Conservation (phyloP, 2,329 filamentous ascomycete genomes). For the Cercospora sp. region DNA sequence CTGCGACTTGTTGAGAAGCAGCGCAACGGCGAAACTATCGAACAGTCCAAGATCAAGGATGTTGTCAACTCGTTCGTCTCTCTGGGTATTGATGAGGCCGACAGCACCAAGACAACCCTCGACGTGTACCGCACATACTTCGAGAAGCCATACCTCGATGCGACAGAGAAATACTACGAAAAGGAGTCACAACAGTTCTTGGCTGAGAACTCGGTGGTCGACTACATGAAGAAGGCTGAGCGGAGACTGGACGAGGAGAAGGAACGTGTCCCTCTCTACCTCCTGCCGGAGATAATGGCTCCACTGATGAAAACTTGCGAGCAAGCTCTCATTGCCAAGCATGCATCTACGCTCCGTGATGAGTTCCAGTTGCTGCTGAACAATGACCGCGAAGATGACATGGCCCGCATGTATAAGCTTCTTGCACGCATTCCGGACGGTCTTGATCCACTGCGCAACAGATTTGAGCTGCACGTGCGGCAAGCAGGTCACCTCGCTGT, state of each 20-base stretch:
- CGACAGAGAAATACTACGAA: slow-evolving; percentile 83
- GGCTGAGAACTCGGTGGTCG: slow-evolving; percentile 93
- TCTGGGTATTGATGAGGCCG: slow-evolving; percentile 87
- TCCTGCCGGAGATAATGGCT: slow-evolving; percentile 84
- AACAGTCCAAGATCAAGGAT: slow-evolving; percentile 93
- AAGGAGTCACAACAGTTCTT: slow-evolving; percentile 93
- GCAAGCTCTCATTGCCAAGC: slow-evolving; percentile 83
- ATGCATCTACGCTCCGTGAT: slow-evolving; percentile 81
- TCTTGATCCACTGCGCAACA: slow-evolving; percentile 79
- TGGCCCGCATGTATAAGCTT: slow-evolving; percentile 93
- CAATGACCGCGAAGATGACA: slow-evolving; percentile 91
- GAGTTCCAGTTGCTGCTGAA: slow-evolving; percentile 95
- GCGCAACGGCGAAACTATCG: slow-evolving; percentile 94
- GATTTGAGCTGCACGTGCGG: slow-evolving; percentile 89
- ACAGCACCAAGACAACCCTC: slow-evolving; percentile 88
- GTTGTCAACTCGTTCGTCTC: slow-evolving; percentile 96
- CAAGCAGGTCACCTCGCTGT: slow-evolving; percentile 87
- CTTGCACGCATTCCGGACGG: slow-evolving; percentile 87
- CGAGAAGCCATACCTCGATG: slow-evolving; percentile 84
- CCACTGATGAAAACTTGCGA: slow-evolving; percentile 86
- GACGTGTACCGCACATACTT: slow-evolving; percentile 94
- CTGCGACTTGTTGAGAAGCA: slow-evolving; percentile 96
- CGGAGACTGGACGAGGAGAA: slow-evolving; percentile 86
- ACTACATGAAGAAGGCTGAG: slow-evolving; percentile 99
- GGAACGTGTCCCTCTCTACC: slow-evolving; percentile 85